Evolutionary conservation across 2,329 filamentous ascomycete genomes (phyloP).

Genomic region (Kalmusia sp.): DNA sequence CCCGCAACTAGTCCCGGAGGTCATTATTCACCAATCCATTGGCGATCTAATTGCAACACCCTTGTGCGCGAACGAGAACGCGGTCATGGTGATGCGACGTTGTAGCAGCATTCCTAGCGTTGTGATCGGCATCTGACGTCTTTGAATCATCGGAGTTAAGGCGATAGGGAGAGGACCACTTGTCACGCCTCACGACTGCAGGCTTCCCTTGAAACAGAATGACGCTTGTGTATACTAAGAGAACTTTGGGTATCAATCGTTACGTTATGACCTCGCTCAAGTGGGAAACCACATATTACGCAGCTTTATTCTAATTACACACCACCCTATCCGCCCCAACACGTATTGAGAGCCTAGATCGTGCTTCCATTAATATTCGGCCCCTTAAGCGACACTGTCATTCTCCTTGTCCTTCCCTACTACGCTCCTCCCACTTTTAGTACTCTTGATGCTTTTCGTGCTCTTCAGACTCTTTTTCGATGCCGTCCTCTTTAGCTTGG

Average conservation of each 20-base stretch:
- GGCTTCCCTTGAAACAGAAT: too few species aligned
- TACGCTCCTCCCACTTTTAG: slow-evolving; percentile 29
- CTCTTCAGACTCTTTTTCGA: slow-evolving; percentile 45
- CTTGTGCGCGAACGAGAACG: background rate
- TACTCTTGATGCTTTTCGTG: slow-evolving; percentile 39
- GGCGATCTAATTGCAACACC: too few species aligned
- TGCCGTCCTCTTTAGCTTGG: slow-evolving; percentile 39
- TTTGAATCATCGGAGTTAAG: background rate
- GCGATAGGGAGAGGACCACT: too few species aligned
- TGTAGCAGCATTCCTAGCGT: background rate
- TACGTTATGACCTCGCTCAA: background rate
- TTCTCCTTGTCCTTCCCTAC: slow-evolving; percentile 20
- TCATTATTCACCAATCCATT: too few species aligned
- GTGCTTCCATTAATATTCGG: background rate
- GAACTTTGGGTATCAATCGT: slow-evolving; percentile 3
- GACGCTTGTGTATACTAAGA: too few species aligned
- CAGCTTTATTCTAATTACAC: background rate
- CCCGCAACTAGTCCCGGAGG: too few species aligned
- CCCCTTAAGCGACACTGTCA: background rate
- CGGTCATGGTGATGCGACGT: background rate
- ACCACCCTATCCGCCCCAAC: background rate
- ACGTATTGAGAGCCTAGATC: background rate
- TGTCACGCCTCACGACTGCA: too few species aligned
- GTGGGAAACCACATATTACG: background rate
- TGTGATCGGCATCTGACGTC: background rate